These are phyloP conservation scores for Sclerotinia subarctica DNA, from an alignment of 2,329 filamentous ascomycete genomes.

Conservation along the genomic window DNA sequence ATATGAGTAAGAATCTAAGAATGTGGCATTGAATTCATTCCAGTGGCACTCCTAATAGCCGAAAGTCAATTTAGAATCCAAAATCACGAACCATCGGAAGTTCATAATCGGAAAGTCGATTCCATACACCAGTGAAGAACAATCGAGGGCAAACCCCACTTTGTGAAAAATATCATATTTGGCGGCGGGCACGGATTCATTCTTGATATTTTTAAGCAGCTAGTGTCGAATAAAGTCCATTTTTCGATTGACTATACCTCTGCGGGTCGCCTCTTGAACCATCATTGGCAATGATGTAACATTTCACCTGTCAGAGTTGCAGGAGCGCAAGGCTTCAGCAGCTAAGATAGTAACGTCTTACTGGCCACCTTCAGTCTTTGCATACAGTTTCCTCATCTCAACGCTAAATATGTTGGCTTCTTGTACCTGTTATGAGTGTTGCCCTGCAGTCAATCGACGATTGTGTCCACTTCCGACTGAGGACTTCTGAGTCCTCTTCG, in stretches of 20 bases:
- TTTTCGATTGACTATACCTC: slow-evolving; percentile 1
- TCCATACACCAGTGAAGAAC: neutral
- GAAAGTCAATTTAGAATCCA: neutral
- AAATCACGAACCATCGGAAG: neutral
- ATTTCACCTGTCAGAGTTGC: slow-evolving; percentile 8
- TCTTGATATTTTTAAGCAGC: slow-evolving; percentile 14
- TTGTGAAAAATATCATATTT: slow-evolving; percentile 4
- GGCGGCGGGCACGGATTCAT: slow-evolving; percentile 1
- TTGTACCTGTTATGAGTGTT: neutral
- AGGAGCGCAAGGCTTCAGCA: neutral
- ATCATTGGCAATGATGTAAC: slow-evolving; percentile 2
- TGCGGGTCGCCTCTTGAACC: neutral
- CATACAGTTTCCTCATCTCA: neutral
- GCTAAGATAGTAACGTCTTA: neutral
- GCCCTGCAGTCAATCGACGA: neutral
- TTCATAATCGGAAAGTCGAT: neutral
- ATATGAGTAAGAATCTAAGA: neutral
- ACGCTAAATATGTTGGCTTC: neutral
- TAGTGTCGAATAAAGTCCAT: neutral
- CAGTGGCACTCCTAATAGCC: neutral
- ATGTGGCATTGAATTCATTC: neutral
- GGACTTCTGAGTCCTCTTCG: neutral
- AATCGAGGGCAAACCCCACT: neutral
- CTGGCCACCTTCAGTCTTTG: neutral
- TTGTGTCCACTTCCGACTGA: slow-evolving; percentile 1